A percentile compares a stretch with the other conserved stretches of the same genome.
Evolutionary conservation across 2,329 filamentous ascomycete genomes (phyloP).

Genomic region (Alternaria alternata): DNA sequence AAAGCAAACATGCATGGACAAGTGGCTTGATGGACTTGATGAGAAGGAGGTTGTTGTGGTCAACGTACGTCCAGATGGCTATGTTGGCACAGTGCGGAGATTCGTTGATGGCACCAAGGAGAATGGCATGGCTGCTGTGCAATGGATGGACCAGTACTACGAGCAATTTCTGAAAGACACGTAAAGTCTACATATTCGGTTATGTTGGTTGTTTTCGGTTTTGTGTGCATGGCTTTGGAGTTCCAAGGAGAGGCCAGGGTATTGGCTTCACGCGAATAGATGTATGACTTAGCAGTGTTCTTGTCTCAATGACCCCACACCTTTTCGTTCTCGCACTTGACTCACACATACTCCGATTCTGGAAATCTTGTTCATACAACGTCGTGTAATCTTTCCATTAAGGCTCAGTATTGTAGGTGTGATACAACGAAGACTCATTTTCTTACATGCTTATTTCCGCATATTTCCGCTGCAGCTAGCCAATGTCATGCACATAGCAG

Average conservation of each 20-base stretch:
- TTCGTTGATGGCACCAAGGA: constrained; percentile 47
- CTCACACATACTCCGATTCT: not conserved
- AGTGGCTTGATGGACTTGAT: constrained; percentile 71
- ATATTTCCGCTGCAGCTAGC: not conserved
- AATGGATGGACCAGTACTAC: constrained; percentile 63
- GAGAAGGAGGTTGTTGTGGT: constrained; percentile 68
- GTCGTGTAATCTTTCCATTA: not conserved
- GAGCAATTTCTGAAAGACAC: constrained; percentile 53
- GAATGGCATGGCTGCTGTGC: constrained; percentile 46
- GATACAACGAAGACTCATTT: not conserved
- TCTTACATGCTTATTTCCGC: constrained; percentile 4
- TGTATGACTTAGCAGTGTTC: not conserved
- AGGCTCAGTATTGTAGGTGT: not conserved
- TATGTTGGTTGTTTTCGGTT: not conserved
- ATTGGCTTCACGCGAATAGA: not conserved
- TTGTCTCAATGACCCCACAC: not conserved
- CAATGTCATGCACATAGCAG: not conserved
- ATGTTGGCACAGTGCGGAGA: constrained; percentile 69
- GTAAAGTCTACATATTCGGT: constrained; percentile 4
- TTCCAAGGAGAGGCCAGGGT: not conserved
- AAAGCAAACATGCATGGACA: constrained; percentile 64
- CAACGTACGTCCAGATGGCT: constrained; percentile 76
- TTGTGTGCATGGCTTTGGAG: not conserved
- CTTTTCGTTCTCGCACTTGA: not conserved
- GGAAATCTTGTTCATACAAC: not conserved